Percentiles rank a stretch among this genome's conserved stretches.
These are phyloP conservation scores for Didymella arachidicola DNA, from an alignment of 2,329 filamentous ascomycete species.

Conservation along the genomic window DNA sequence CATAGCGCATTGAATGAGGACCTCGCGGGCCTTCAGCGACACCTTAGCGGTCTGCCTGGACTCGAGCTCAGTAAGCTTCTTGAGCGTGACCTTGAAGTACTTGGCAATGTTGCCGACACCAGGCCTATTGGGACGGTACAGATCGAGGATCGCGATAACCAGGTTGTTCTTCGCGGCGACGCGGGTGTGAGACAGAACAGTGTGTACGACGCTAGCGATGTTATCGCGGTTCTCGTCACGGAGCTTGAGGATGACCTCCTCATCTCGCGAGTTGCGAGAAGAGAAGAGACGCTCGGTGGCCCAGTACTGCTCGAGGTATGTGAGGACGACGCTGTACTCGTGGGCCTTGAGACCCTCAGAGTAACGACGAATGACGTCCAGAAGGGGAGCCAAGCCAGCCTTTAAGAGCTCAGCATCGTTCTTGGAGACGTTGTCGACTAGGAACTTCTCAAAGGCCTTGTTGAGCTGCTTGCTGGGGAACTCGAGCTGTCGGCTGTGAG, in stretches of 20 bases:
- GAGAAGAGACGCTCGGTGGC: slow-evolving; percentile 88
- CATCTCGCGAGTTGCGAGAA: slow-evolving; percentile 82
- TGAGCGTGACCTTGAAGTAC: slow-evolving; percentile 81
- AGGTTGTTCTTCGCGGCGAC: slow-evolving; percentile 94
- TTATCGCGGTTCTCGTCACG: slow-evolving; percentile 97
- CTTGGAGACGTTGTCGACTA: slow-evolving; percentile 81
- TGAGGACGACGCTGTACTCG: slow-evolving; percentile 82
- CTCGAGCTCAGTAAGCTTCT: slow-evolving; percentile 89
- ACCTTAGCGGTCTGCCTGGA: slow-evolving; percentile 90
- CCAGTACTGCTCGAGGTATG: slow-evolving; percentile 81
- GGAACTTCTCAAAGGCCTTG: slow-evolving; percentile 85
- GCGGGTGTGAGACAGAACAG: slow-evolving; percentile 90
- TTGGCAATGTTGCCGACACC: slow-evolving; percentile 87
- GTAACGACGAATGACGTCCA: slow-evolving; percentile 80
- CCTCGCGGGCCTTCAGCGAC: slow-evolving; percentile 93
- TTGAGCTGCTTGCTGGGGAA: slow-evolving; percentile 89
- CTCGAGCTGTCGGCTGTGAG: slow-evolving; percentile 78
- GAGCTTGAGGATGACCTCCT: slow-evolving; percentile 91
- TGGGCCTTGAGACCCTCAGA: slow-evolving; percentile 87
- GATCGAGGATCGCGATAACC: slow-evolving; percentile 86
- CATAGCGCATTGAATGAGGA: slow-evolving; percentile 95
- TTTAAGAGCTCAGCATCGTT: slow-evolving; percentile 77
- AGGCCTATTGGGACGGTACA: slow-evolving; percentile 94
- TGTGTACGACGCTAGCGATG: slow-evolving; percentile 82
- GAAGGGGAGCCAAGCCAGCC: slow-evolving; percentile 75